These are phyloP conservation scores for Oenanthe sinensis DNA, from an alignment of 129 eudicot species.

Conservation along the genomic window DNA sequence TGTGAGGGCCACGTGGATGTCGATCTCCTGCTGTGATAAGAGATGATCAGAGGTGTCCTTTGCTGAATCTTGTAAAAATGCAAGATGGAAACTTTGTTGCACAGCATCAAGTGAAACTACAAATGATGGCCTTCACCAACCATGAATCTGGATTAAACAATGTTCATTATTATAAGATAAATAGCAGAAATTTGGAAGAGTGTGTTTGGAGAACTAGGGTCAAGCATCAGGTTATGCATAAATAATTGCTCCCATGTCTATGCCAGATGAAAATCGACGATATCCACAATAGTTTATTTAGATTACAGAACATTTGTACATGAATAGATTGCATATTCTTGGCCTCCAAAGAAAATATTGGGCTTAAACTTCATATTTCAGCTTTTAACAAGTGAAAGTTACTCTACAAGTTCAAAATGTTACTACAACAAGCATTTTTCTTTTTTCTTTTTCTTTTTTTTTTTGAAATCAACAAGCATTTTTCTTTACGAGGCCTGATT, in stretches of 20 bases:
- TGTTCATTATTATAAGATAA: background rate
- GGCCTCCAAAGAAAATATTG: no score
- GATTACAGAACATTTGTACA: background rate
- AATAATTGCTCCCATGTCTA: background rate
- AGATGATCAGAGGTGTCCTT: background rate
- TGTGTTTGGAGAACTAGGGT: background rate
- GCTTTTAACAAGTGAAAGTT: no score
- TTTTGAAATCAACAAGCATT: no score
- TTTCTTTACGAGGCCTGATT: no score
- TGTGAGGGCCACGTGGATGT: background rate
- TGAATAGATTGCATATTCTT: background rate
- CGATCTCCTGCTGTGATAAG: background rate
- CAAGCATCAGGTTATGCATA: background rate
- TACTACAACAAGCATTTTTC: no score
- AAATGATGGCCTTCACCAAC: conserved; percentile 1
- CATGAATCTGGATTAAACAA: background rate
- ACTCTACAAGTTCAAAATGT: no score
- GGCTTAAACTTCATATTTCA: no score
- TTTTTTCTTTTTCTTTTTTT: no score
- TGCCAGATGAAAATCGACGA: background rate
- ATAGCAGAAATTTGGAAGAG: background rate
- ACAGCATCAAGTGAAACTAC: background rate
- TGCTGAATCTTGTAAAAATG: background rate
- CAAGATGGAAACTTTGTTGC: background rate
- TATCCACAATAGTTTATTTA: background rate